Evolutionary conservation across 148 eudicot species (phyloP).

Genomic region (Camellia lanceoleosa): DNA sequence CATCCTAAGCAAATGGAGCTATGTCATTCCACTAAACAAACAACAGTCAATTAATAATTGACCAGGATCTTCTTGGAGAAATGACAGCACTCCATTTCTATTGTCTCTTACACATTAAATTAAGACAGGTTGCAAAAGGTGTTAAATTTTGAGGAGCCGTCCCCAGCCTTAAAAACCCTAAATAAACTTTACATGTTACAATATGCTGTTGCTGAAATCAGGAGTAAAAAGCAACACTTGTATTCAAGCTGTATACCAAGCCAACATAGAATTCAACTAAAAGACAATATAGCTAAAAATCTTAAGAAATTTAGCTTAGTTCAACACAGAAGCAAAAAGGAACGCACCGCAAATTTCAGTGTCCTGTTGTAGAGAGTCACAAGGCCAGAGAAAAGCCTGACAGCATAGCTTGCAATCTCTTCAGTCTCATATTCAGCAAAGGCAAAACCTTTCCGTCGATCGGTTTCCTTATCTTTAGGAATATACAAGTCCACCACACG

Average conservation of each 20-base stretch:
- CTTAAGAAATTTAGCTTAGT: not conserved
- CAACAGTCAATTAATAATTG: not conserved
- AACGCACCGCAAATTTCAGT: constrained; percentile 71
- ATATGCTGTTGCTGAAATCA: not conserved
- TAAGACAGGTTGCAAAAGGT: not conserved
- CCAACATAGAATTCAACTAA: not conserved
- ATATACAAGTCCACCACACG: constrained; percentile 76
- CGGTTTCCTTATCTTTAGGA: constrained; percentile 92
- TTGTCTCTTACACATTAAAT: not conserved
- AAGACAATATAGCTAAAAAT: not conserved
- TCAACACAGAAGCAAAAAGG: not conserved
- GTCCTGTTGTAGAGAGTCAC: constrained; percentile 83
- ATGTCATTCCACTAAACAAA: not conserved
- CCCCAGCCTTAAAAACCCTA: not conserved
- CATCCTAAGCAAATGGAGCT: not conserved
- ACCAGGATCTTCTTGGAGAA: constrained; percentile 3
- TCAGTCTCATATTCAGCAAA: constrained; percentile 88
- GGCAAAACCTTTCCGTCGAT: constrained; percentile 78
- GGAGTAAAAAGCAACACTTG: not conserved
- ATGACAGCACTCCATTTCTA: not conserved
- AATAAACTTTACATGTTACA: constrained; percentile 6
- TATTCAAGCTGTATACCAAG: not conserved
- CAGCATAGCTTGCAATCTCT: constrained; percentile 91
- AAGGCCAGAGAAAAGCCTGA: constrained; percentile 83
- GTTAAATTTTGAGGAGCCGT: not conserved